Evolutionary conservation across 352 stramenopile species (phyloP), one percentile per base, ranked within the genome.

Genomic region (Plasmopara muralis): DNA sequence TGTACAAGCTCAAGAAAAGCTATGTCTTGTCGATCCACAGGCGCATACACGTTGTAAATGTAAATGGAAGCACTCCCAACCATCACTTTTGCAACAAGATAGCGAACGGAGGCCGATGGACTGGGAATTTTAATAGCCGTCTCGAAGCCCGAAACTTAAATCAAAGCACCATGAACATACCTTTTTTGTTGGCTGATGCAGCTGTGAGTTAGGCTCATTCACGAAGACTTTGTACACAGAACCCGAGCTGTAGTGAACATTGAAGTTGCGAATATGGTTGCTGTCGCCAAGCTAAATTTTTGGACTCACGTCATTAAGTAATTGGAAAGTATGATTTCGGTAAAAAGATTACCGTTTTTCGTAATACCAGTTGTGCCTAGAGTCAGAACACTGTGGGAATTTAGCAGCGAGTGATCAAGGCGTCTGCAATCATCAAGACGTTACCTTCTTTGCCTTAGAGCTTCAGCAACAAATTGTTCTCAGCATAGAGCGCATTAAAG

Each of bases 201-300:
- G 16, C n/a, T 29, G 39, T 7, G 10, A 25, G 14, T 30, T 30
- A 15, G 16, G 16, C 14, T 44, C 39, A 9, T 44, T 14, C 41
- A 46, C 16, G 20, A 46, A 46, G 41, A 46, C 9, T 18, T 46
- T 46, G 41, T 30, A 16, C 16, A 33, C 33, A 14, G 30, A 46
- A 16, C 41, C 30, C 41, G 41, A 46, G 41, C 33, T 18, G 20
- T 13, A 18, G 9, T 46, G 2, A 7, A 33, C 14, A 8, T 46
- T 33, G 41, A 46, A 46, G 20, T 46, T 46, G 20, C 13, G 9
- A 33, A 46, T 15, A 15, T 33, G 20, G 7, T 2, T 41, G n/a
- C 37, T n/a, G 37, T 41, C 37, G 1, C 9, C 37, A 18, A 41
- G 14, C 37, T 41, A 18, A 16, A 6, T 41, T 16, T 41, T 41